Percentiles rank a stretch among this genome's conserved stretches.
These are phyloP conservation scores for Jaltomata sinuosa DNA, from an alignment of 257 asterid species.

Conservation along the genomic window DNA sequence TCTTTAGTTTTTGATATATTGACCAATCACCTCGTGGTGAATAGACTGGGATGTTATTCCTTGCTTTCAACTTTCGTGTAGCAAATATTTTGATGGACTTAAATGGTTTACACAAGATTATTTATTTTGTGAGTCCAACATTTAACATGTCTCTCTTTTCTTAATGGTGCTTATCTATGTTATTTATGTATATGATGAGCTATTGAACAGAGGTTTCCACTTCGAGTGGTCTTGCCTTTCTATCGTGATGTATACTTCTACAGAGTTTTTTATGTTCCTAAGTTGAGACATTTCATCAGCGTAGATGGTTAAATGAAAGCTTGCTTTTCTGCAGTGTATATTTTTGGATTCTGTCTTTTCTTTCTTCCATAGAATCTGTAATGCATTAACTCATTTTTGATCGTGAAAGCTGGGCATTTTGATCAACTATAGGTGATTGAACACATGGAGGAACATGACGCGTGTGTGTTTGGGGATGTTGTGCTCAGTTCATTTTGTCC, in stretches of 20 bases:
- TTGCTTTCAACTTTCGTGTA: not conserved
- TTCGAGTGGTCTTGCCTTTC: not conserved
- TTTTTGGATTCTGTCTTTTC: not conserved
- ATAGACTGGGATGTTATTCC: not conserved
- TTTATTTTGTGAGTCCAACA: not conserved
- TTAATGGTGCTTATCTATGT: not conserved
- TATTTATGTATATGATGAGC: not conserved
- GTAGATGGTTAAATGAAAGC: not conserved
- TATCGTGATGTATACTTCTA: not conserved
- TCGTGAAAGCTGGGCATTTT: not conserved
- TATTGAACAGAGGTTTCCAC: not conserved
- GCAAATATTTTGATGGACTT: not conserved
- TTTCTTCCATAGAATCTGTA: not conserved
- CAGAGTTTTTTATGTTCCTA: not conserved
- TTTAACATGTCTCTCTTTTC: not conserved
- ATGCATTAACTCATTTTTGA: not conserved
- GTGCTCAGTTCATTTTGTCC: constrained; percentile 67
- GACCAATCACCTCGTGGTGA: not conserved
- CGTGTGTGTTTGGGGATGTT: constrained; percentile 62
- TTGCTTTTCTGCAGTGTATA: not conserved
- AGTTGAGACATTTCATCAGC: not conserved
- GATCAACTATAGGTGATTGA: constrained; percentile 63
- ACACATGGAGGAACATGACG: constrained; percentile 92
- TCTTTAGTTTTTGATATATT: not conserved
- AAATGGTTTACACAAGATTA: not conserved